These are phyloP conservation scores for Cicer cuneatum DNA, from an alignment of 306 rosid genomes.

Conservation along the genomic window DNA sequence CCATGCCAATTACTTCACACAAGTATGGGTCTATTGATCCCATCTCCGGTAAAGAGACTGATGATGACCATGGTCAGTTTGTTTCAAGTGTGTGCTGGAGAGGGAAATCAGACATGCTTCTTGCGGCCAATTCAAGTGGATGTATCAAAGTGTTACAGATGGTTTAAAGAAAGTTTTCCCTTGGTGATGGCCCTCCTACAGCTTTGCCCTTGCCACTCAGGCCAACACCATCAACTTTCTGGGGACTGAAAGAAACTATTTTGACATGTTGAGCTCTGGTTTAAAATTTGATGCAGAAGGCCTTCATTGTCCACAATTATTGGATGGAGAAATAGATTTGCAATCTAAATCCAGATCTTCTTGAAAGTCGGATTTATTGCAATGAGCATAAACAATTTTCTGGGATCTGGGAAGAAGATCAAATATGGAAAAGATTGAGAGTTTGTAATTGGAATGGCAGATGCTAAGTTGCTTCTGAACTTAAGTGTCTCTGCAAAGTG, in stretches of 20 bases:
- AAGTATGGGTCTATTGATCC: conserved; percentile 89
- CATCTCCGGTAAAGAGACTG: conserved; percentile 82
- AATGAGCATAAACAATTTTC: conserved; percentile 41
- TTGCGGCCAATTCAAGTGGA: conserved; percentile 94
- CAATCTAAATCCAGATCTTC: conserved; percentile 35
- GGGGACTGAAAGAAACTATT: conserved; percentile 35
- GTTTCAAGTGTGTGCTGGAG: conserved; percentile 98
- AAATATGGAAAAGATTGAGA: conserved; percentile 32
- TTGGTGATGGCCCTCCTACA: conserved; percentile 27
- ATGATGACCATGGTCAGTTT: conserved; percentile 81
- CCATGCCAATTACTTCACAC: conserved; percentile 84
- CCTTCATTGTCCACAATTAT: conserved; percentile 24
- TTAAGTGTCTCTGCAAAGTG: conserved; percentile 33
- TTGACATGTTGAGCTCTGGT: conserved; percentile 39
- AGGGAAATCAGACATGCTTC: conserved; percentile 81
- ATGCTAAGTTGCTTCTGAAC: conserved; percentile 40
- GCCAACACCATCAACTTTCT: conserved; percentile 39
- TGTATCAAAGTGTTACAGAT: conserved; percentile 84
- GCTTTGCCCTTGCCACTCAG: conserved; percentile 35
- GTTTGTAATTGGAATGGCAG: conserved; percentile 13
- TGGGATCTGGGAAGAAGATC: conserved; percentile 28
- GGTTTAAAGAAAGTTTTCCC: conserved; percentile 54
- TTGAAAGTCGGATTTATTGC: conserved; percentile 36
- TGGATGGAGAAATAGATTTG: conserved; percentile 41
- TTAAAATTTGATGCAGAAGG: conserved; percentile 37